phyloP scores from a whole-genome alignment of 192 early-diverging fungal genomes.

The Geranomyces michiganensis region DNA sequence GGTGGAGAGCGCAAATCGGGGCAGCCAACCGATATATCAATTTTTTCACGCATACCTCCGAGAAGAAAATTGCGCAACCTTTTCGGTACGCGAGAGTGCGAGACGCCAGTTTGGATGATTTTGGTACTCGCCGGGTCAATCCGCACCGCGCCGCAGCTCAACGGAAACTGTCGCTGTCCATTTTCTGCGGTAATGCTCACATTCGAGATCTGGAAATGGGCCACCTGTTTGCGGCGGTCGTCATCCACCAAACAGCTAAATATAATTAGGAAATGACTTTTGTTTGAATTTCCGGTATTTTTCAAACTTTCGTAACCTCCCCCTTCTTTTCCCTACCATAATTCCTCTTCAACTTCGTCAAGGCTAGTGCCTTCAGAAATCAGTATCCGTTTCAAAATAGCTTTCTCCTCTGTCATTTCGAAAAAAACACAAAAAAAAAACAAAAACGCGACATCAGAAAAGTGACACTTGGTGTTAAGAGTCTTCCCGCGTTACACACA shows the following conservation, averaged over 20 bases:
- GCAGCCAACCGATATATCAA: too few relatives aligned
- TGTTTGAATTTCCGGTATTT: too few relatives aligned
- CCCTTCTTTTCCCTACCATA: conserved; percentile 14
- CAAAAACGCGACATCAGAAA: too few relatives aligned
- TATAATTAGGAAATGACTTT: too few relatives aligned
- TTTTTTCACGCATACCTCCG: too few relatives aligned
- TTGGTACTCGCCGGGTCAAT: conserved; percentile 59
- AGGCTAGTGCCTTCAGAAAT: conserved; percentile 37
- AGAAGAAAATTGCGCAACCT: conserved; percentile 20
- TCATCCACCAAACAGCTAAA: too few relatives aligned
- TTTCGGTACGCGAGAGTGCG: conserved; percentile 58
- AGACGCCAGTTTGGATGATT: conserved; percentile 68
- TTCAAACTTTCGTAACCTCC: too few relatives aligned
- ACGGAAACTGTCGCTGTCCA: not conserved
- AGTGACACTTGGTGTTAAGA: conserved; percentile 36
- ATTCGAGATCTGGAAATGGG: conserved; percentile 58
- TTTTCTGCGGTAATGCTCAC: conserved; percentile 25
- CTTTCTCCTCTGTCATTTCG: conserved; percentile 26
- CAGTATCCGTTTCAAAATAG: not conserved
- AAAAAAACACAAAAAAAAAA: too few relatives aligned
- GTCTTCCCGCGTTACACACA: too few relatives aligned
- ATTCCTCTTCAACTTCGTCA: conserved; percentile 45
- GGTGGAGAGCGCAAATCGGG: not conserved
- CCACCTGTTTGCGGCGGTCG: conserved; percentile 27
- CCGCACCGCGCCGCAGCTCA: conserved; percentile 30